phyloP scores from a whole-genome alignment of 1,284 basidiomycete genomes.

The Naganishia sp. region DNA sequence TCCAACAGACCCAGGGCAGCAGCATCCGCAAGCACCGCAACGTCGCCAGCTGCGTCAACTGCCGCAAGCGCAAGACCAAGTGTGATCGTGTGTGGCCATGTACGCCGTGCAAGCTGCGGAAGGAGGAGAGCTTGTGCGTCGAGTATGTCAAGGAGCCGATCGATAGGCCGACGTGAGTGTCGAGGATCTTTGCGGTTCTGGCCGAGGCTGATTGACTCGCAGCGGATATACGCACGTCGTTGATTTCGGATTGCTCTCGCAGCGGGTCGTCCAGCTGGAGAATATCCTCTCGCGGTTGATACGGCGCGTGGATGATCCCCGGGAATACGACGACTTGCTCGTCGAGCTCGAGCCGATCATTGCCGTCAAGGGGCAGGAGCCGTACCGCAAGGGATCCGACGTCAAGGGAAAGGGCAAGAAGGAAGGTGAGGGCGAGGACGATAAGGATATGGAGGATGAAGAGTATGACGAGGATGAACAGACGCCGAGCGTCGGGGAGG shows the following conservation, averaged over 20 bases:
- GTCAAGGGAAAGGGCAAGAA: neutral
- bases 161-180: constrained; percentile 31
- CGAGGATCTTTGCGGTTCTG: too few relatives aligned
- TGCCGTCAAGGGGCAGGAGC: constrained; percentile 34
- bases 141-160: constrained; percentile 31
- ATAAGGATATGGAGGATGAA: constrained; percentile 5
- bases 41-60: constrained; percentile 21
- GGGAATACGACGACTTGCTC: constrained; percentile 31
- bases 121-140: constrained; percentile 24
- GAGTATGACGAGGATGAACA: constrained; percentile 21
- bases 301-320: constrained; percentile 13
- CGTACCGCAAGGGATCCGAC: neutral
- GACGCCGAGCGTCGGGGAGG: constrained; percentile 16
- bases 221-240: constrained; percentile 39
- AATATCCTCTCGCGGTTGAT: constrained; percentile 22
- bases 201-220: neutral
- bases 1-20: constrained; percentile 20
- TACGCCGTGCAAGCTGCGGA: constrained; percentile 26
- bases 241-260: constrained; percentile 37
- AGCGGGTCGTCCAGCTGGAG: constrained; percentile 38
- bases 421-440: neutral
- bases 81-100: constrained; percentile 31
- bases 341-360: constrained; percentile 36
- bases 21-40: constrained; percentile 21
- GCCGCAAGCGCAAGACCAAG: constrained; percentile 27